Conservation (phyloP, 345 rosid species). For the Corymbia maculata region DNA sequence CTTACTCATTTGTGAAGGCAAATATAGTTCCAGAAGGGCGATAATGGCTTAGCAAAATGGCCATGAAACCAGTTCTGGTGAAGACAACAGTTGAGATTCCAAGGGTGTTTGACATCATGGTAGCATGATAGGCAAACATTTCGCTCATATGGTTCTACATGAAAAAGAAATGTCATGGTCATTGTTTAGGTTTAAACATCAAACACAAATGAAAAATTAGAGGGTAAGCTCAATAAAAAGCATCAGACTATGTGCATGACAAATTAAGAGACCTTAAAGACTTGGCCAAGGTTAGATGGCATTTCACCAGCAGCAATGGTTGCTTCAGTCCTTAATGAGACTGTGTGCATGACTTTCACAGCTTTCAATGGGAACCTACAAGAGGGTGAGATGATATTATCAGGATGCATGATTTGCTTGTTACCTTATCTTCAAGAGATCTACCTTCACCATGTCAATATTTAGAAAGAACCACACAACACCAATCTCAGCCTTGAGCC, state of each 20-base stretch:
- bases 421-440: background rate
- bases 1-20: conserved; percentile 91
- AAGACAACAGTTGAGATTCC: conserved; percentile 94
- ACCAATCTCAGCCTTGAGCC: background rate
- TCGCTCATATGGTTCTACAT: conserved; percentile 92
- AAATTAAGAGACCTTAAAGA: conserved; percentile 41
- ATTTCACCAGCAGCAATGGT: conserved; percentile 64
- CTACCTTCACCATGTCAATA: background rate
- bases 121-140: conserved; percentile 99
- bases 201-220: background rate
- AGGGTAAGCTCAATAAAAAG: background rate
- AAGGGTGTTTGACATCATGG: conserved; percentile 99
- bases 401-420: background rate
- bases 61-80: conserved; percentile 97
- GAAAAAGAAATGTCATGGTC: conserved; percentile 3
- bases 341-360: conserved; percentile 97
- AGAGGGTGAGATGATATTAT: conserved; percentile 3
- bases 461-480: background rate
- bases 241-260: background rate
- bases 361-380: conserved; percentile 89
- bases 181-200: conserved; percentile 1
- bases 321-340: conserved; percentile 88
- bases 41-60: conserved; percentile 84
- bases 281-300: conserved; percentile 92
- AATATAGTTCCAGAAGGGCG: conserved; percentile 94